phyloP scores from a whole-genome alignment of 2,329 filamentous ascomycete genomes.

The Dactylonectria macrodidyma region DNA sequence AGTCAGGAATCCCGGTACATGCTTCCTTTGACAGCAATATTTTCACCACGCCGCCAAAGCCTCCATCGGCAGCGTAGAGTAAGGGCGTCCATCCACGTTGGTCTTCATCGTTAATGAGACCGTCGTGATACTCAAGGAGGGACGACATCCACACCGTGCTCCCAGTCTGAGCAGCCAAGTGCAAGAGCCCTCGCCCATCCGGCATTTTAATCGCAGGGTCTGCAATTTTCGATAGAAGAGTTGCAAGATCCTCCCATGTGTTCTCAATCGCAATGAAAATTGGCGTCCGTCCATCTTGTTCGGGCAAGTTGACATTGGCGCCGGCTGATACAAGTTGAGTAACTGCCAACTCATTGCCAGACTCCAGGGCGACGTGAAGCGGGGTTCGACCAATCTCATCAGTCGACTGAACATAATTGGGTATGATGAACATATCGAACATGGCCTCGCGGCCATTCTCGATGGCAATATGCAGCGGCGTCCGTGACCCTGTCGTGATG shows the following conservation, averaged over 20 bases:
- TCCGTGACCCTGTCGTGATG: not conserved
- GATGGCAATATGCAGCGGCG: not conserved
- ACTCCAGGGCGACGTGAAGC: not conserved
- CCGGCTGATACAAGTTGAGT: not conserved
- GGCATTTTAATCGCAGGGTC: not conserved
- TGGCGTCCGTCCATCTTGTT: not conserved
- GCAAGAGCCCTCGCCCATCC: slow-evolving; percentile 1
- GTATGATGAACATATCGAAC: not conserved
- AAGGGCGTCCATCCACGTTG: slow-evolving; percentile 1
- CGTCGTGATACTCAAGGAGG: not conserved
- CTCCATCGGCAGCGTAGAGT: not conserved
- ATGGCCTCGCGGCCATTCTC: not conserved
- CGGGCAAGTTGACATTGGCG: not conserved
- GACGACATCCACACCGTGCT: slow-evolving; percentile 9
- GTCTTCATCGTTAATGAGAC: not conserved
- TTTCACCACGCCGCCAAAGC: not conserved
- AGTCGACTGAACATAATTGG: not conserved
- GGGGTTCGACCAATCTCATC: not conserved
- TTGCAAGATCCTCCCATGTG: not conserved
- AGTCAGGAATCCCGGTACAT: not conserved
- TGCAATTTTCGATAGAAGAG: slow-evolving; percentile 4
- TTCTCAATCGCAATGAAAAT: slow-evolving; percentile 16
- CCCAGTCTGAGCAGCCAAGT: slow-evolving; percentile 1
- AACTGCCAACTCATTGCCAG: not conserved
- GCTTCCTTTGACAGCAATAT: slow-evolving; percentile 2